Evolutionary conservation across 2,329 filamentous ascomycete genomes (phyloP), one percentile per base, ranked within the genome.

Genomic region (Fusarium foetens): DNA sequence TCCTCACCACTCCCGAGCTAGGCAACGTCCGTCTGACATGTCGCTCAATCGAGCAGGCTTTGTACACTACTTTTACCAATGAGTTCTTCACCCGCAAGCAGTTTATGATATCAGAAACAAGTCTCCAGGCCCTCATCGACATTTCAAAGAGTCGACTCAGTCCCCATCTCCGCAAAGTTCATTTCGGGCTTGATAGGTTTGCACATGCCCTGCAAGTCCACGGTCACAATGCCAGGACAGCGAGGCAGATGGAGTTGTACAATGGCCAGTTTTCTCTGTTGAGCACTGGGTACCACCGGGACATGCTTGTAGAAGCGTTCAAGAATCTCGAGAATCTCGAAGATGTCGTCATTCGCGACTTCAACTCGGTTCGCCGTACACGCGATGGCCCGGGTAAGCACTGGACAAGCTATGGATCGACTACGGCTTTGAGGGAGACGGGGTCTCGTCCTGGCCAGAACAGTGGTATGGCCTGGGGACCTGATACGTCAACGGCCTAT

Each of bases 41-140:
- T 81, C 88, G 85, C 61, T 78, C 82, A 23, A 76, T 90, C 17
- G 89, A 92, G 76, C 79, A 80, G 25, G 81, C 83, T 4, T 81
- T 91, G 17, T 88, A 88, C 78, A 81, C 84, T 53, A 83, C 82
- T 38, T 92, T 92, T 72, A 83, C 86, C 33, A 82, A 82, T 29
- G 89, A 91, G 70, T 93, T 91, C 82, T 93, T 93, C 80, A 83
- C 82, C 55, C 89, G 89, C 78, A 88, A 87, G 74, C 90, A 92
- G 75, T 93, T 92, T 79, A 90, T 91, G 87, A 76, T 91, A 59
- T 86, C 86, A 4, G 81, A 87, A 38, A 80, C 83, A 71, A 92
- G 90, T 73, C 80, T 92, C 14, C 83, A 87, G 58, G 82, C 86
- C 0, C 81, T 91, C 16, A 69, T 86, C 78, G 81, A 86, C 75